Evolutionary conservation across 176 grass and related monocot genomes (phyloP), one percentile per base, ranked within the genome.

Genomic region (Oryza glaberrima): DNA sequence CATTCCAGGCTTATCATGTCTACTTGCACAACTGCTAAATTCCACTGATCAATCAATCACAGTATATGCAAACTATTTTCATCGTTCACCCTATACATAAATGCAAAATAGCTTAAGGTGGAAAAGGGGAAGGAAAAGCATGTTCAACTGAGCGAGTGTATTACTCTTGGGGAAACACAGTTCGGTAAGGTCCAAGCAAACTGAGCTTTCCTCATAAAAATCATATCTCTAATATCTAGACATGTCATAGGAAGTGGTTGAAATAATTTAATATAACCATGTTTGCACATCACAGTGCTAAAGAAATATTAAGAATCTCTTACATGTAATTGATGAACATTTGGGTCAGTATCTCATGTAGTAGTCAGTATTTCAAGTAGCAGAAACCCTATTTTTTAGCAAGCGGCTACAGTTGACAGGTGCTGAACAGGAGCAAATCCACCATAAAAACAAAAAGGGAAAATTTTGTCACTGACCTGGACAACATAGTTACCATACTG

Each of bases 401-500:
- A 63, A 9, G 7, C 45, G 74, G 15, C 20, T 65, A 40, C 22
- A 23, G 26, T 20, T 19, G 9, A 41, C 34, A 73, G 68, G 67
- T 52, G 26, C 64, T 5, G 28, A 75, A 4, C 73, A 4, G 61
- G 9, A 67, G 4, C 5, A 79, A 26, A 47, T 0, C 43, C 9
- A 12, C 64, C 77, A 49, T 80, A 64, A 80, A 56, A 20, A 56
- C 19, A 43, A 71, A 23, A 58, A 36, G 20, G 30, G 34, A 52
- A 47, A 23, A 54, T 46, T 47, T 52, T 69, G 28, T 26, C 77
- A 71, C 72, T 52, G 44, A 90, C 88, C 79, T 90, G 88, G 77
- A 90, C 84, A 51, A 90, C 88, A 83, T 90, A 90, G 77, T 90
- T 90, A 74, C 88, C 88, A 78, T 86, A 90, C 78, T 86, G 88